A percentile compares a stretch with the other conserved stretches of the same genome.
Conservation (phyloP, 1,284 basidiomycete genomes). For the Neotropicomus parvogracilis region DNA sequence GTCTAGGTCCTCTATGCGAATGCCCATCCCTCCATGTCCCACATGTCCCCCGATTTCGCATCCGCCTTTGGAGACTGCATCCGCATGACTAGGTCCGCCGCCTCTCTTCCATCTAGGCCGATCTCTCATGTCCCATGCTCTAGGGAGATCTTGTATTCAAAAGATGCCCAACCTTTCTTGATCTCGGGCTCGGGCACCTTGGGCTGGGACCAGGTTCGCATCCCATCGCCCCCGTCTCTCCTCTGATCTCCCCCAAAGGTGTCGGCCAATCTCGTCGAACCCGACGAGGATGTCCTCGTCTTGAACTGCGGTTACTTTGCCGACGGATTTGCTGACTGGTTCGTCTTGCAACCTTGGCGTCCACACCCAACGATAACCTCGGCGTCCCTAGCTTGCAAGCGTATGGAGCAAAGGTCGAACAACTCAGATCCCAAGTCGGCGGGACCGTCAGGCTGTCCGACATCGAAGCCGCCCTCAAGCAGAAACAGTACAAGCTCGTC, state of each 20-base stretch:
- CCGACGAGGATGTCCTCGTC: conserved; percentile 78
- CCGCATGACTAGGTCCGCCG: conserved; percentile 69
- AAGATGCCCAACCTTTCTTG: conserved; percentile 81
- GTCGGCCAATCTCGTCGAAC: conserved; percentile 78
- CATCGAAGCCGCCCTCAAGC: conserved; percentile 71
- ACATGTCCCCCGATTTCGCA: conserved; percentile 90
- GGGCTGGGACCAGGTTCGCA: conserved; percentile 80
- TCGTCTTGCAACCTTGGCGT: conserved; percentile 22
- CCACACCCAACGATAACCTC: neutral
- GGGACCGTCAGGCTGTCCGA: conserved; percentile 62
- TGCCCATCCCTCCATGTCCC: conserved; percentile 85
- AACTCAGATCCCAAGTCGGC: conserved; percentile 83
- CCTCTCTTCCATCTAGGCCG: neutral
- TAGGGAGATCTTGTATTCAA: conserved; percentile 75
- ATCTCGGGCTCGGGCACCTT: conserved; percentile 93
- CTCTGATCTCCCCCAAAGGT: conserved; percentile 42
- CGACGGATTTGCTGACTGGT: conserved; percentile 82
- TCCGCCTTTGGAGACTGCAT: conserved; percentile 89
- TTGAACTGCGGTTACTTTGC: conserved; percentile 89
- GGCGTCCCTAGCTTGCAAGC: conserved; percentile 59
- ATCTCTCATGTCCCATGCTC: conserved; percentile 1
- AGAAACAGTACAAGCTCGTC: conserved; percentile 86
- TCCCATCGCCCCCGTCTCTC: neutral
- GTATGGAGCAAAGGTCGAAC: conserved; percentile 90
- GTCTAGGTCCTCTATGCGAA: conserved; percentile 69